Percentiles rank a stretch among this genome's conserved stretches.
phyloP scores from a whole-genome alignment of 1,284 basidiomycete genomes.

The Phylloporus gajari region DNA sequence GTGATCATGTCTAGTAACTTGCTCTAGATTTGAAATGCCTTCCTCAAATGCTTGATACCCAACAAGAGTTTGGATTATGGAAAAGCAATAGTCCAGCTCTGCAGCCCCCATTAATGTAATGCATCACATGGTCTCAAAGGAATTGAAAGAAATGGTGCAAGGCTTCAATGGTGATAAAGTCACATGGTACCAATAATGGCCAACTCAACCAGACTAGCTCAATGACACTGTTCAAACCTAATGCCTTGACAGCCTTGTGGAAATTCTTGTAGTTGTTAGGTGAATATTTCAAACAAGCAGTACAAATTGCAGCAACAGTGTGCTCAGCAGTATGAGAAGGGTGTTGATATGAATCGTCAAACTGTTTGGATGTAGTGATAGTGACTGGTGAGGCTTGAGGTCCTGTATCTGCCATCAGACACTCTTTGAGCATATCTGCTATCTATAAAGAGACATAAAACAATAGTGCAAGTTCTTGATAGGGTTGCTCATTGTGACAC shows the following conservation, averaged over 20 bases:
- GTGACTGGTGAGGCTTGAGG: conserved; percentile 10
- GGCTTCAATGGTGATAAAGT: not conserved
- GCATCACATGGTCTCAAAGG: not conserved
- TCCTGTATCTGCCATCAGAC: conserved; percentile 1
- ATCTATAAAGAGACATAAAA: conserved; percentile 14
- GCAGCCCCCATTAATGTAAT: not conserved
- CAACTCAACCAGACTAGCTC: not conserved
- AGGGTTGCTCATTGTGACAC: conserved; percentile 43
- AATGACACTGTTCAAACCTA: not conserved
- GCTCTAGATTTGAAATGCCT: not conserved
- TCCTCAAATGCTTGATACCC: not conserved
- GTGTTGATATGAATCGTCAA: conserved; percentile 9
- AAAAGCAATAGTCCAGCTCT: not conserved
- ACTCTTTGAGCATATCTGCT: conserved; percentile 15
- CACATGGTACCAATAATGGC: not conserved
- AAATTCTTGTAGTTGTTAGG: not conserved
- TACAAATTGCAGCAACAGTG: not conserved
- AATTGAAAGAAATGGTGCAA: not conserved
- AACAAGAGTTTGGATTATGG: not conserved
- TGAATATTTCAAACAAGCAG: not conserved
- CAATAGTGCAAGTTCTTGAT: conserved; percentile 25
- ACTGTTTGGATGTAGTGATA: conserved; percentile 12
- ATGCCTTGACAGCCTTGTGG: not conserved
- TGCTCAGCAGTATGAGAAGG: not conserved
- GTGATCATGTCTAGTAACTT: not conserved